Evolutionary conservation across 148 eudicot genomes (phyloP), one percentile per base, ranked within the genome.

Genomic region (Vaccinium darrowii): DNA sequence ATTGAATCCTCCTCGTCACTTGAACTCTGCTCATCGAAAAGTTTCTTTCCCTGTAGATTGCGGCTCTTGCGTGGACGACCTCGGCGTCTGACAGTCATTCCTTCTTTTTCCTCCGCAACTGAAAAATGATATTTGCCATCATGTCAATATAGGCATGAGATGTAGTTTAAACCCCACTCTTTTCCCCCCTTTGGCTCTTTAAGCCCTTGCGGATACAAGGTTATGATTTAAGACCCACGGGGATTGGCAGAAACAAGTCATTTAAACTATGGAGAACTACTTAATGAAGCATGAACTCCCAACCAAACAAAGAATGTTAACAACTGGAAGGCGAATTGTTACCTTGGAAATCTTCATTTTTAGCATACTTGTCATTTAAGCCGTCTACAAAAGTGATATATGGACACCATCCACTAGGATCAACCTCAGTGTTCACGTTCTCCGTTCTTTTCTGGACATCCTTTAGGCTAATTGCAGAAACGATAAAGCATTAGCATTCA

Each of bases 341-440:
- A 90, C 91, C 99, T 91, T 90, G 91, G 82, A 88, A 79, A 63
- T 90, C 95, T 90, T 97, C 99, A 86, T 83, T 88, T 87, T 92
- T 97, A 11, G 87, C 89, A 91, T 92, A 95, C 86, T 94, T 97
- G 85, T 95, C 98, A 27, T 88, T 90, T 56, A 97, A 84, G 79
- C 83, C 84, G 76, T 95, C 93, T 54, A 93, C 88, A 89, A 97
- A 97, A 49, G 85, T 83, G 85, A 87, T 86, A 87, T 92, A 95
- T 49, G 98, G 92, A 25, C 94, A 93, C 99, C 98, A 97, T 56
- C 98, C 94, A 91, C 98, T 95, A 60, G 98, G 98, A 89, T 97
- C 93, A 84, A 91, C 91, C 89, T 94, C 98, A n/a, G 91, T 94
- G 88, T 92, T 91, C 74, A 94, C 92, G 84, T 91, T 91, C 87